A percentile compares a stretch with the other conserved stretches of the same genome.
Evolutionary conservation across 2,329 filamentous ascomycete species (phyloP).

Genomic region (Dryadomyces quercivorus): DNA sequence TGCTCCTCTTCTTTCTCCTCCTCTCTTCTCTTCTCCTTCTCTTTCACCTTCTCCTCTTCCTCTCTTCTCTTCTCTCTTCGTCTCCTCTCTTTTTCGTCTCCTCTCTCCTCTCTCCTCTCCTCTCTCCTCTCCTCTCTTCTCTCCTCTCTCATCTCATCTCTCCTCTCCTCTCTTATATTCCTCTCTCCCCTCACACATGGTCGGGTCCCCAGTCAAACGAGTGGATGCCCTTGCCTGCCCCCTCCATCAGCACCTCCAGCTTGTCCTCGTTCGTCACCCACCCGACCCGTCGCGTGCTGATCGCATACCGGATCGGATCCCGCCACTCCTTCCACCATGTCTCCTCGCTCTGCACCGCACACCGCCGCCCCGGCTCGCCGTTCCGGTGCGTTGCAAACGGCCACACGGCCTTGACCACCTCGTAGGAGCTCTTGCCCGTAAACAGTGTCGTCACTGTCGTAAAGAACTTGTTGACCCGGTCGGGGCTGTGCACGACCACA

Average conservation of each 20-base stretch:
- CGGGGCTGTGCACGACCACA: slow-evolving; percentile 37
- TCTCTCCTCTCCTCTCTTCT: too few species aligned
- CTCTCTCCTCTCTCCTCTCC: too few species aligned
- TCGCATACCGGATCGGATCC: slow-evolving; percentile 28
- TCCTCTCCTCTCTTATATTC: too few species aligned
- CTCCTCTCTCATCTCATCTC: too few species aligned
- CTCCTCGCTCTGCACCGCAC: slow-evolving; percentile 42
- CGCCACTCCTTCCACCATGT: slow-evolving; percentile 43
- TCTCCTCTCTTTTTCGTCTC: too few species aligned
- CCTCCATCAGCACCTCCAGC: slow-evolving; percentile 39
- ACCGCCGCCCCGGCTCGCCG: slow-evolving; percentile 30
- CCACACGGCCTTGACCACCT: slow-evolving; percentile 44
- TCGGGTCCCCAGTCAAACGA: slow-evolving; percentile 29
- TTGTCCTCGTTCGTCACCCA: slow-evolving; percentile 42
- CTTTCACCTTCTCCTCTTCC: too few species aligned
- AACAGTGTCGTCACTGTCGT: slow-evolving; percentile 39
- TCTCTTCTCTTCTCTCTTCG: too few species aligned
- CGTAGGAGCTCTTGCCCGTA: slow-evolving; percentile 39
- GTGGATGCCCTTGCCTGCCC: slow-evolving; percentile 23
- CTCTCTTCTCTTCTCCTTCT: too few species aligned
- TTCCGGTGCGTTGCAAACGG: slow-evolving; percentile 39
- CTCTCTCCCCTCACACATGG: neutral
- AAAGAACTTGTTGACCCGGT: slow-evolving; percentile 41
- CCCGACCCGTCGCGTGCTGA: slow-evolving; percentile 24
- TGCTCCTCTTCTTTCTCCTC: neutral